phyloP scores from a whole-genome alignment of 768 basidiomycete genomes.

The Mycena leptocephala region DNA sequence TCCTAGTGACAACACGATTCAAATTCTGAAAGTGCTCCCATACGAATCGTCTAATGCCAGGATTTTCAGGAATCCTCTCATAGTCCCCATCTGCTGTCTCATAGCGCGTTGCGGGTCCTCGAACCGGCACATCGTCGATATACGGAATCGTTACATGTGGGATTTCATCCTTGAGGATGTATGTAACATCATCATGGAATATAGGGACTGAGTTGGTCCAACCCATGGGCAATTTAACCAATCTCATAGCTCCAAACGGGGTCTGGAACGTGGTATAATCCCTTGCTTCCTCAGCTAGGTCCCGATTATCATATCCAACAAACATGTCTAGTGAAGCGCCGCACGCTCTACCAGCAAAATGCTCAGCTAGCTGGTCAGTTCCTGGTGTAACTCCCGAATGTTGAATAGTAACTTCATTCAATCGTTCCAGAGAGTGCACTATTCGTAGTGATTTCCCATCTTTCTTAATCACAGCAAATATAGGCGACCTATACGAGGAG shows the following conservation, averaged over 20 bases:
- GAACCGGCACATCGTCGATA: constrained; percentile 41
- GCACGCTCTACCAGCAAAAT: constrained; percentile 33
- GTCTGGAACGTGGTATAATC: constrained; percentile 32
- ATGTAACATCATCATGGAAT: constrained; percentile 31
- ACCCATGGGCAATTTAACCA: too few relatives aligned
- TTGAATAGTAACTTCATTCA: too few relatives aligned
- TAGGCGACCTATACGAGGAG: neutral
- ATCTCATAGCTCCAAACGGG: too few relatives aligned
- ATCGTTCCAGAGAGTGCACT: constrained; percentile 29
- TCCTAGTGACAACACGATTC: too few relatives aligned
- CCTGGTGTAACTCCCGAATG: constrained; percentile 8
- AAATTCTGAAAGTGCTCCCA: too few relatives aligned
- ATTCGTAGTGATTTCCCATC: constrained; percentile 29
- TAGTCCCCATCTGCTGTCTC: constrained; percentile 29
- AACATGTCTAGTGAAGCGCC: constrained; percentile 38
- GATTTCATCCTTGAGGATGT: constrained; percentile 47
- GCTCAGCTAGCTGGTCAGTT: constrained; percentile 27
- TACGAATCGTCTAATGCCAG: neutral
- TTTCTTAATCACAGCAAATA: neutral
- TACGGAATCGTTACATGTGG: constrained; percentile 36
- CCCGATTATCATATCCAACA: constrained; percentile 44
- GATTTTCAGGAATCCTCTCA: constrained; percentile 44
- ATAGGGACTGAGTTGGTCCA: too few relatives aligned
- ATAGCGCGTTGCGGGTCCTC: constrained; percentile 36
- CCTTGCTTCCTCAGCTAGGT: constrained; percentile 38